phyloP scores from a whole-genome alignment of 208 protist genomes.

The Trypanosoma congolense region DNA sequence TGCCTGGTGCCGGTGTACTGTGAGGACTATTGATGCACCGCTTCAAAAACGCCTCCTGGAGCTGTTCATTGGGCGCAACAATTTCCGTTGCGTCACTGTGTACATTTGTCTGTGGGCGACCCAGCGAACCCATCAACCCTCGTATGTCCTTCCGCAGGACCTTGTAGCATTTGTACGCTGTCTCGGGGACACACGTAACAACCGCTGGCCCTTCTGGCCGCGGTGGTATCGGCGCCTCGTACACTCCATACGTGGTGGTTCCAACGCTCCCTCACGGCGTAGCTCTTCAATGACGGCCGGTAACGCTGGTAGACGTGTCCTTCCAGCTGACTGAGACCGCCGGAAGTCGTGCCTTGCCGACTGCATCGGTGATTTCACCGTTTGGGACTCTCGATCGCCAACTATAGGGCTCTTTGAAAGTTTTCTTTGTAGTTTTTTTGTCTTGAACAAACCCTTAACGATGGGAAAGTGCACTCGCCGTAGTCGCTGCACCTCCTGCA shows the following conservation, averaged over 20 bases:
- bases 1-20: constrained; percentile 7
- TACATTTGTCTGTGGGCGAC: neutral
- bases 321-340: neutral
- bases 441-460: neutral
- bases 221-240: neutral
- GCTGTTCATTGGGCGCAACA: neutral
- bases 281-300: neutral
- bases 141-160: constrained; percentile 19
- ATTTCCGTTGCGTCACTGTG: neutral
- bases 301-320: neutral
- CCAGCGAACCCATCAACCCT: constrained; percentile 8
- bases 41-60: neutral
- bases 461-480: neutral
- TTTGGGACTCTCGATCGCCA: no score
- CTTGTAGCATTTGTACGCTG: constrained; percentile 20
- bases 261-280: neutral
- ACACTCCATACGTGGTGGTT: constrained; percentile 3
- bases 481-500: constrained; percentile 5
- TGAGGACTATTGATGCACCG: neutral
- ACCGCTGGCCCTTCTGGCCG: neutral
- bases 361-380: neutral
- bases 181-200: constrained; percentile 14
- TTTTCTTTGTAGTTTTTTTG: no score
- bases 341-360: no score
- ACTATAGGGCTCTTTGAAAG: no score